Evolutionary conservation across 257 asterid genomes (phyloP), one percentile per base, ranked within the genome.

Genomic region (Scutellaria galericulata): DNA sequence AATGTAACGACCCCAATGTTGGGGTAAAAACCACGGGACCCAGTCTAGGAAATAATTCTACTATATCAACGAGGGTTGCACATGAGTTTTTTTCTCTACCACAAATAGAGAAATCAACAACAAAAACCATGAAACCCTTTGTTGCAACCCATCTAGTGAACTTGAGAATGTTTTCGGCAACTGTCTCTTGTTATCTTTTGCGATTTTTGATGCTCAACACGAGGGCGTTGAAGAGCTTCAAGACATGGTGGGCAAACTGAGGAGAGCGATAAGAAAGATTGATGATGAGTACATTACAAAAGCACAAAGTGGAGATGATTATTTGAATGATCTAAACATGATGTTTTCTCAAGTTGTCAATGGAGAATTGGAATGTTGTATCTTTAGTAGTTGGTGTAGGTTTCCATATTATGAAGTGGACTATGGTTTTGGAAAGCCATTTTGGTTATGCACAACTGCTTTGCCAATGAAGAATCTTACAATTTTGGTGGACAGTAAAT

Each of bases 351-450:
- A 13, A n/a, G 9, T 7, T 46, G 12, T 5, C 7, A 35, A 7
- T 5, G 56, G 71, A 56, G 71, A 62, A 62, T 2, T 46, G 55
- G 70, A 51, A 18, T 13, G 18, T 39, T 81, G 77, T 48, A 15
- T 5, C 35, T 83, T 86, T 24, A 83, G 80, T 42, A 86, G 87
- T 8, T 86, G 90, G 88, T 70, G 80, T 24, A 76, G 82, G 37
- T 83, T 81, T 79, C 80, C 83, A 3, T 9, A 79, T 2, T 83
- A 86, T 41, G 80, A 79, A 7, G 79, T 83, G 12, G 88, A 86
- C 57, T 86, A 46, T 12, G 84, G 88, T 1, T 79, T 80, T 82
- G 86, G 86, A 5, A 79, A 31, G 57, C 86, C 88, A 6, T 14
- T 37, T 41, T 75, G 86, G 86, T 75, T 62, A 1, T 55, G 82